Evolutionary conservation across 2,329 filamentous ascomycete genomes (phyloP).

Genomic region (Cladosporium sp.): DNA sequence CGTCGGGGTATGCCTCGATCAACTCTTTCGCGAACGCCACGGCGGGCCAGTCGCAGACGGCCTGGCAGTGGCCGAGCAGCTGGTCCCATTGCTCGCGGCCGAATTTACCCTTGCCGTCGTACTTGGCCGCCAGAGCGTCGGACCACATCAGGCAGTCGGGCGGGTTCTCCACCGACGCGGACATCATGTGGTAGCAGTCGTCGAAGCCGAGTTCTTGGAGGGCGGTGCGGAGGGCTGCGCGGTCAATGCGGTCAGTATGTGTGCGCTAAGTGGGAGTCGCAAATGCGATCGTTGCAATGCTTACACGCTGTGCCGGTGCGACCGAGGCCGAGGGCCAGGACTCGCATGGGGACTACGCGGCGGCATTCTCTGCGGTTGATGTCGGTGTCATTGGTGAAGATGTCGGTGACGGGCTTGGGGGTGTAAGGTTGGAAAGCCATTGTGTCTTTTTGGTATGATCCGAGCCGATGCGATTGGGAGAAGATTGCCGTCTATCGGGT

Average conservation of each 20-base stretch:
- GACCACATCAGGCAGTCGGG: constrained; percentile 67
- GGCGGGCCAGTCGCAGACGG: constrained; percentile 66
- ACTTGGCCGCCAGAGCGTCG: constrained; percentile 62
- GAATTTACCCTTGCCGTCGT: constrained; percentile 58
- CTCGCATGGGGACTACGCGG: constrained; percentile 67
- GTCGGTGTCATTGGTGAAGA: constrained; percentile 63
- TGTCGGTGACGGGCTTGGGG: constrained; percentile 51
- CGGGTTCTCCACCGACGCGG: constrained; percentile 63
- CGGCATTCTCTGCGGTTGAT: constrained; percentile 64
- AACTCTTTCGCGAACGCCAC: constrained; percentile 66
- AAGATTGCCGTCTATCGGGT: neutral
- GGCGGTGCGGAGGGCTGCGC: constrained; percentile 59
- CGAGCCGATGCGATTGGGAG: too few relatives aligned
- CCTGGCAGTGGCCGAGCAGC: constrained; percentile 61
- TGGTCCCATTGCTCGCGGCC: constrained; percentile 66
- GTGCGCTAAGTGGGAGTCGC: neutral
- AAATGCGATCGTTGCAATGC: constrained; percentile 20
- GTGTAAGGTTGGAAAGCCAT: constrained; percentile 40
- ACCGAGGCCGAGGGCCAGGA: constrained; percentile 65
- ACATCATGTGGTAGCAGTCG: constrained; percentile 73
- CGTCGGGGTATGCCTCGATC: constrained; percentile 67
- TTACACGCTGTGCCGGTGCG: constrained; percentile 67
- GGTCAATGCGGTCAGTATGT: neutral
- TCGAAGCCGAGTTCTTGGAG: constrained; percentile 63
- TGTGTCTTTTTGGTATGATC: constrained; percentile 16